phyloP scores from a whole-genome alignment of 225 moss, liverwort and hornwort genomes.

The Pseudisothecium myosuroides region DNA sequence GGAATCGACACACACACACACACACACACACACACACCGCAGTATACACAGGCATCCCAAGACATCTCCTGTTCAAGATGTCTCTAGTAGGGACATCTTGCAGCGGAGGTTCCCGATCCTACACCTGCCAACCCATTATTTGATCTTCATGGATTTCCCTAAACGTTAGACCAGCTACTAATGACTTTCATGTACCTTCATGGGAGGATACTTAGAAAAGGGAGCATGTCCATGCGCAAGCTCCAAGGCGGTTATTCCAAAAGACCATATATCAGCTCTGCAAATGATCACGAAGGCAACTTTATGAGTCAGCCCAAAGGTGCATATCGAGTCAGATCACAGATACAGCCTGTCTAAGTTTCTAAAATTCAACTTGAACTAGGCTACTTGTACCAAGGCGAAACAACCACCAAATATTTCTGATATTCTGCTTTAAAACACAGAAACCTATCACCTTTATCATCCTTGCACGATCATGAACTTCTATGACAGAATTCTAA shows the following conservation, averaged over 20 bases:
- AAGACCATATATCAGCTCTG: slow-evolving; percentile 97
- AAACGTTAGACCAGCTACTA: neutral
- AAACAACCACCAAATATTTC: neutral
- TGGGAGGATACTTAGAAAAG: slow-evolving; percentile 90
- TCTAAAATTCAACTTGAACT: neutral
- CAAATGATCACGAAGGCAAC: neutral
- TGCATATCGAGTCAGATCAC: neutral
- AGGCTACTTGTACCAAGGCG: neutral
- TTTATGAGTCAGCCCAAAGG: neutral
- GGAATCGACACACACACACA: neutral
- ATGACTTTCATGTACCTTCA: slow-evolving; percentile 54
- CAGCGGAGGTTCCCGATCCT: neutral
- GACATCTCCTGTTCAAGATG: neutral
- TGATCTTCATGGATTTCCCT: neutral
- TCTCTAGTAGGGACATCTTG: neutral
- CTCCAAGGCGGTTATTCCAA: slow-evolving; percentile 97
- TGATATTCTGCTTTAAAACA: neutral
- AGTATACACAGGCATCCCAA: neutral
- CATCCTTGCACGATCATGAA: neutral
- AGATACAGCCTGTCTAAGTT: neutral
- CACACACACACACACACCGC: neutral
- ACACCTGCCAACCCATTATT: neutral
- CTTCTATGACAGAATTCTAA: neutral
- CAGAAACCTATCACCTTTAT: neutral
- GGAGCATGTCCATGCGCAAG: slow-evolving; percentile 98